A percentile compares a stretch with the other conserved stretches of the same genome.
Conservation (phyloP, 208 protist genomes). For the Trichomonas tenax region DNA sequence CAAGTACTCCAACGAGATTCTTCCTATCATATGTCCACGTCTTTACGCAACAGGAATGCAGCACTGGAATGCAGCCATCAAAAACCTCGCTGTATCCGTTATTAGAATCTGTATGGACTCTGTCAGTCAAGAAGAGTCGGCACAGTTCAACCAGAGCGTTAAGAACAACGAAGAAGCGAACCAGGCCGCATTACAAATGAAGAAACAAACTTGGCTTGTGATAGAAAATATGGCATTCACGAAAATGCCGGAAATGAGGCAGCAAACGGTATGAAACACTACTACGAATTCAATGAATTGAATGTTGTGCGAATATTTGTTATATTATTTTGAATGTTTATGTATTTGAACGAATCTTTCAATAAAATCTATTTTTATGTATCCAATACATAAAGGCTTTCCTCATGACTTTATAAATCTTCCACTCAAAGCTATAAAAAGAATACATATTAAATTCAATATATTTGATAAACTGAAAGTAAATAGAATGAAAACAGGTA, state of each 20-base stretch:
- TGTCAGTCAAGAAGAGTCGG: background rate
- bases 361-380: too few relatives aligned
- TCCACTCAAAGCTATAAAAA: too few relatives aligned
- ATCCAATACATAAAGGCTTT: too few relatives aligned
- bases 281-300: too few relatives aligned
- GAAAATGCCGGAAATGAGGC: background rate
- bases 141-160: background rate
- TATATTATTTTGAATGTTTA: too few relatives aligned
- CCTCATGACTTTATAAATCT: too few relatives aligned
- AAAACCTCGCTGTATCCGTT: background rate
- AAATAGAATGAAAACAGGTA: too few relatives aligned
- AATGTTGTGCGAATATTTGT: too few relatives aligned
- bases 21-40: background rate
- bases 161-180: background rate
- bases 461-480: too few relatives aligned
- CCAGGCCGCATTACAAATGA: background rate
- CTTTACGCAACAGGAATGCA: background rate
- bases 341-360: too few relatives aligned
- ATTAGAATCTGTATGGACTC: slow-evolving; percentile 1
- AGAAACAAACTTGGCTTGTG: background rate
- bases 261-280: background rate
- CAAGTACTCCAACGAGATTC: background rate
- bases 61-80: background rate
- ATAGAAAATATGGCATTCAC: background rate
- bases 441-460: too few relatives aligned